These are phyloP conservation scores for Penicillium salamii DNA, from an alignment of 495 filamentous ascomycete species.

Conservation along the genomic window DNA sequence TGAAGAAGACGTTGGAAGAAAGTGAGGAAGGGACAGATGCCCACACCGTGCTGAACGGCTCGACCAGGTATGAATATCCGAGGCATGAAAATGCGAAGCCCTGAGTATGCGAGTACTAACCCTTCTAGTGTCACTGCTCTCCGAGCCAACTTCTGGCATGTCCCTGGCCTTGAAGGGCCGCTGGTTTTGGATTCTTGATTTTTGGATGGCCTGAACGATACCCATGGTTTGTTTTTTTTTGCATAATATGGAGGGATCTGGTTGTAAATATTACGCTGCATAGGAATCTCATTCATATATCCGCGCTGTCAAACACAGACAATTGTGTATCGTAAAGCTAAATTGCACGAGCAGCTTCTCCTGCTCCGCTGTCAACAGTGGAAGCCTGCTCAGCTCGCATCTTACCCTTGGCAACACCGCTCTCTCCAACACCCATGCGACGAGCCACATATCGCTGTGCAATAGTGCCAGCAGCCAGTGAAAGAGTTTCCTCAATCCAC, in stretches of 20 bases:
- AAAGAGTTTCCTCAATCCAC: constrained; percentile 92
- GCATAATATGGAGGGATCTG: constrained; percentile 4
- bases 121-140: constrained; percentile 77
- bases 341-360: constrained; percentile 77
- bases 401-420: constrained; percentile 63
- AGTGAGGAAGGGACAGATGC: constrained; percentile 82
- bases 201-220: constrained; percentile 3
- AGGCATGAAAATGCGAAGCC: neutral
- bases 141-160: constrained; percentile 89
- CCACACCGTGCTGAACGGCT: constrained; percentile 81
- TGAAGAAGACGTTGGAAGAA: constrained; percentile 43
- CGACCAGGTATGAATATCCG: constrained; percentile 36
- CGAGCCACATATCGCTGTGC: constrained; percentile 96
- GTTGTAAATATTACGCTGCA: neutral
- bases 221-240: constrained; percentile 7
- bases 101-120: constrained; percentile 4
- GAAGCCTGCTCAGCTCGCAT: constrained; percentile 75
- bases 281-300: neutral
- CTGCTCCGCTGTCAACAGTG: constrained; percentile 67
- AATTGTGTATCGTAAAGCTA: constrained; percentile 12
- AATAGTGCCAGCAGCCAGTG: constrained; percentile 73
- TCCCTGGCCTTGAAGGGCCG: constrained; percentile 61
- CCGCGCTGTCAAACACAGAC: neutral
- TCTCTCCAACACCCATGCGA: constrained; percentile 92
- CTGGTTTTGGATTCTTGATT: constrained; percentile 54